Evolutionary conservation across 495 filamentous ascomycete species (phyloP).

Genomic region (Xeromyces bisporus): DNA sequence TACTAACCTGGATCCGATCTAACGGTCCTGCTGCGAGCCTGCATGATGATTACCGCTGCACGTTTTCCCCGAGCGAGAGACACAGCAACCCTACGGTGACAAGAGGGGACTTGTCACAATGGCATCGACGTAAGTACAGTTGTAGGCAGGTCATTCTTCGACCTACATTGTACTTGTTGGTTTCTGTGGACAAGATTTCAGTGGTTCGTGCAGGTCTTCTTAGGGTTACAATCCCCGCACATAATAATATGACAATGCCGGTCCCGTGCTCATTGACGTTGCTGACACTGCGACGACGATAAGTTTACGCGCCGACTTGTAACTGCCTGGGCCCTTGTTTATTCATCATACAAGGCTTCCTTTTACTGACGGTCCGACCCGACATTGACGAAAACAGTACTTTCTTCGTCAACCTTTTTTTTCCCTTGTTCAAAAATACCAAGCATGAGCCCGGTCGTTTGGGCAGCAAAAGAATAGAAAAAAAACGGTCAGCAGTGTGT

Average conservation of each 20-base stretch:
- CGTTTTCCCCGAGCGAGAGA: too few relatives aligned
- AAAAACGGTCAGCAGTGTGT: conserved; percentile 6
- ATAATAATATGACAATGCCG: background rate
- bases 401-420: too few relatives aligned
- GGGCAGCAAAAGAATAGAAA: conserved; percentile 12
- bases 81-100: background rate
- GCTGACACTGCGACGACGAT: background rate
- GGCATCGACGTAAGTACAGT: background rate
- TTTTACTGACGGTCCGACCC: conserved; percentile 9
- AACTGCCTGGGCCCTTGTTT: background rate
- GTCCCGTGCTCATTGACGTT: background rate
- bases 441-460: conserved; percentile 8
- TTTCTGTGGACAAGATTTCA: background rate
- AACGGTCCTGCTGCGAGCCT: too few relatives aligned
- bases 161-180: too few relatives aligned
- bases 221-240: background rate
- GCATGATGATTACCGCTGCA: too few relatives aligned
- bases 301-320: background rate
- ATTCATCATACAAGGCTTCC: too few relatives aligned
- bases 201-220: background rate
- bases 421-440: conserved; percentile 10
- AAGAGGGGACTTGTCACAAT: background rate
- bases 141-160: too few relatives aligned
- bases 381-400: conserved; percentile 6
- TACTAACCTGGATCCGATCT: too few relatives aligned